phyloP scores from a whole-genome alignment of 306 rosid species.

The Sicyos baderoa region DNA sequence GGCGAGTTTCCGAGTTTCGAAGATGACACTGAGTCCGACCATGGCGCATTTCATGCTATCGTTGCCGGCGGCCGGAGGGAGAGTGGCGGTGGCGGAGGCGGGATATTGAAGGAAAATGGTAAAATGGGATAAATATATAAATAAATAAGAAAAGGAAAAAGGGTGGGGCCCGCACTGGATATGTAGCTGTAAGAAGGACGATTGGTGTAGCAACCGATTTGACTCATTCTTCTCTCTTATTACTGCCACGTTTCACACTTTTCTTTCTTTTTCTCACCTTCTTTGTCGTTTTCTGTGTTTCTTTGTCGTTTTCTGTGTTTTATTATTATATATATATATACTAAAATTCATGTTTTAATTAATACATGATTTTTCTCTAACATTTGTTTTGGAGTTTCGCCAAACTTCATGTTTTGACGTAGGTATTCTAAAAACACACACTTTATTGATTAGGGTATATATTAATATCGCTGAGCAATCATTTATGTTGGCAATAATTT shows the following conservation, averaged over 20 bases:
- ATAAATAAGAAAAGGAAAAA: constrained; percentile 22
- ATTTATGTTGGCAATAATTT: too few relatives aligned
- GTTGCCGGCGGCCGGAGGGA: background rate
- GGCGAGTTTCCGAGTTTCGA: constrained; percentile 43
- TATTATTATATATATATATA: too few relatives aligned
- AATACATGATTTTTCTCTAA: too few relatives aligned
- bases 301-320: too few relatives aligned
- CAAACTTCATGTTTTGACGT: too few relatives aligned
- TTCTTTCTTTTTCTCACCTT: too few relatives aligned
- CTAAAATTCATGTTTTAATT: too few relatives aligned
- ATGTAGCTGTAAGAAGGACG: constrained; percentile 45
- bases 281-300: too few relatives aligned
- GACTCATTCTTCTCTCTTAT: constrained; percentile 35
- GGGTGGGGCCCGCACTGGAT: constrained; percentile 73
- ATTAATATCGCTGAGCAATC: too few relatives aligned
- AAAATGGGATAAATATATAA: background rate
- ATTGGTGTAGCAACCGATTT: constrained; percentile 20
- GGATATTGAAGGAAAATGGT: background rate
- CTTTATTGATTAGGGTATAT: too few relatives aligned
- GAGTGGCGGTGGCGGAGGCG: background rate
- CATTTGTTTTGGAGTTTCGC: too few relatives aligned
- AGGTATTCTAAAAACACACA: too few relatives aligned
- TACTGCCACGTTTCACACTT: constrained; percentile 66
- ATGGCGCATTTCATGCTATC: constrained; percentile 36
- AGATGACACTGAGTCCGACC: constrained; percentile 76